Evolutionary conservation across 73 alveolate species (phyloP).

Genomic region (Durusdinium trenchii): DNA sequence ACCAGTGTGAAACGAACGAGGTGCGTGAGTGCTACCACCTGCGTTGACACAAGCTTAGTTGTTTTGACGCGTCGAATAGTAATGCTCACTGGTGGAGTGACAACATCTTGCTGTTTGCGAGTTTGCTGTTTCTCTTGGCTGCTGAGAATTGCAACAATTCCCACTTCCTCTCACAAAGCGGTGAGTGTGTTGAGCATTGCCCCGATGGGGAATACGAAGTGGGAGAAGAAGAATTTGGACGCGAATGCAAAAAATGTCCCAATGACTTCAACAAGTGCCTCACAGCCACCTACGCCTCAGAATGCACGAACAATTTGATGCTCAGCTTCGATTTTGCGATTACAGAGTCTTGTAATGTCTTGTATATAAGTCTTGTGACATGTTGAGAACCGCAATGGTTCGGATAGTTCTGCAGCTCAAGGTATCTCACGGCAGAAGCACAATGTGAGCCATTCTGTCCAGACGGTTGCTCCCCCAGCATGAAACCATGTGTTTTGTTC

Average conservation of each 20-base stretch:
- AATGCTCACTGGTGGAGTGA: not conserved
- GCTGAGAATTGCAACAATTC: constrained; percentile 76
- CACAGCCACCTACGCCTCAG: constrained; percentile 83
- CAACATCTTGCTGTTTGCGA: not conserved
- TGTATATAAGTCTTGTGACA: not conserved
- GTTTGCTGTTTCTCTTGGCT: not conserved
- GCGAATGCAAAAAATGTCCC: constrained; percentile 81
- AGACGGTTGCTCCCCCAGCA: constrained; percentile 3
- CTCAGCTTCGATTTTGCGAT: not conserved
- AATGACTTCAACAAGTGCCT: constrained; percentile 72
- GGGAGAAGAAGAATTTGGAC: constrained; percentile 61
- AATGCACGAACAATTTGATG: constrained; percentile 73
- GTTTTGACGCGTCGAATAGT: not conserved
- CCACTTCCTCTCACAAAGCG: constrained; percentile 75
- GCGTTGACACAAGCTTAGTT: not conserved
- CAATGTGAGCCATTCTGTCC: constrained; percentile 49
- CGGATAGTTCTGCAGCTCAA: too few species aligned
- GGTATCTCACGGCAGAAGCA: constrained; percentile 81
- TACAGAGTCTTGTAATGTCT: not conserved
- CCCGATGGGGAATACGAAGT: constrained; percentile 89
- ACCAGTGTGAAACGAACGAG: not conserved
- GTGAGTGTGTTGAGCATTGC: constrained; percentile 88
- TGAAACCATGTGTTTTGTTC: not conserved
- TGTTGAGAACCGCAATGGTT: too few species aligned
- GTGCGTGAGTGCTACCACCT: constrained; percentile 73